These are phyloP conservation scores for Silene noctiflora DNA, from an alignment of 179 eudicot genomes.

Conservation along the genomic window DNA sequence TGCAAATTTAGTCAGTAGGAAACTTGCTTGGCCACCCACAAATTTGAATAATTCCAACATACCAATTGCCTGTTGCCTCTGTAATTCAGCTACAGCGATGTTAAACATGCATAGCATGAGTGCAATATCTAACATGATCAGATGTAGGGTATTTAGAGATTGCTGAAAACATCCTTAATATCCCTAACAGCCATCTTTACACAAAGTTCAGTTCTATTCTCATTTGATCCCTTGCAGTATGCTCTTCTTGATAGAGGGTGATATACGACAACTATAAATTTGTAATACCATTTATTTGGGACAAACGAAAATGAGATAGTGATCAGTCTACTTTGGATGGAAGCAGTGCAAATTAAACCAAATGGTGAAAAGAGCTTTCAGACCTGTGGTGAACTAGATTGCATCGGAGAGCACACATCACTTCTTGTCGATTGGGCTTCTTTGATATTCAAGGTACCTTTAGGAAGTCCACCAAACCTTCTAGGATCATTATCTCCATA, in stretches of 20 bases:
- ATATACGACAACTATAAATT: not conserved
- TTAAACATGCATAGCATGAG: not conserved
- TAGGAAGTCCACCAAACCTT: constrained; percentile 73
- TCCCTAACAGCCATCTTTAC: not conserved
- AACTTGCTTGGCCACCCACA: not conserved
- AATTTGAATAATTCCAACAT: not conserved
- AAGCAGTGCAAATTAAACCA: not conserved
- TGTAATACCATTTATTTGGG: not conserved
- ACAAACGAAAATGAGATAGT: not conserved
- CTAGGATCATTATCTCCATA: constrained; percentile 53
- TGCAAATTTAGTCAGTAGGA: too few relatives aligned
- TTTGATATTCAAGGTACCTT: constrained; percentile 69
- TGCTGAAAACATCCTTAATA: not conserved
- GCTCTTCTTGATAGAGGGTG: not conserved
- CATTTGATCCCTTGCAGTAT: not conserved
- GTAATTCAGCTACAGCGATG: not conserved
- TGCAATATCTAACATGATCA: not conserved
- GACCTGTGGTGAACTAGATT: constrained; percentile 87
- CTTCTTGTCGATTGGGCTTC: constrained; percentile 83
- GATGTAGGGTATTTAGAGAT: not conserved
- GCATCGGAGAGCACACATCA: constrained; percentile 88
- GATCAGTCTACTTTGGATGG: not conserved
- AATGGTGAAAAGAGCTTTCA: constrained; percentile 14
- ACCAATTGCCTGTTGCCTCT: not conserved
- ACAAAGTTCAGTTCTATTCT: not conserved